These are phyloP conservation scores for Cyberlindnera amylophila DNA, from an alignment of 805 yeast genomes.

Conservation along the genomic window DNA sequence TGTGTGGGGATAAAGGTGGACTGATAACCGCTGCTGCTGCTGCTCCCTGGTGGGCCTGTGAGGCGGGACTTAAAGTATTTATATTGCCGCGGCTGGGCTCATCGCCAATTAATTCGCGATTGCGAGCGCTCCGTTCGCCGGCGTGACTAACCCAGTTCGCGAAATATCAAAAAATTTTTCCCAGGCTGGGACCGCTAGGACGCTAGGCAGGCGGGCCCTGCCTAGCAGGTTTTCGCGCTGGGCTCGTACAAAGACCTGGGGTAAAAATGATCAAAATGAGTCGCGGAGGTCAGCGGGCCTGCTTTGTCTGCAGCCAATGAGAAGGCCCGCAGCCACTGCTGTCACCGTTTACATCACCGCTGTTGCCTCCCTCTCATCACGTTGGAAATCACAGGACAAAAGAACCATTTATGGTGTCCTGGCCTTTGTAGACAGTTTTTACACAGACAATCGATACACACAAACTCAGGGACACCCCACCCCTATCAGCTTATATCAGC, in stretches of 20 bases:
- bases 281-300: constrained; percentile 2
- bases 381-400: too few species aligned
- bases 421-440: too few species aligned
- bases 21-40: background rate
- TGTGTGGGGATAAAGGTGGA: background rate
- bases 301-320: constrained; percentile 7
- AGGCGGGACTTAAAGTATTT: background rate
- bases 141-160: constrained; percentile 3
- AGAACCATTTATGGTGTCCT: too few species aligned
- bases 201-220: background rate
- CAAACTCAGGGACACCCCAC: too few species aligned
- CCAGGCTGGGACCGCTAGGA: constrained; percentile 1
- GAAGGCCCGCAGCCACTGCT: background rate
- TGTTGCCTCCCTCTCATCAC: background rate
- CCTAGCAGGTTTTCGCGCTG: too few species aligned
- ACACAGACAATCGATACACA: too few species aligned
- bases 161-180: background rate
- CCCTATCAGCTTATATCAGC: too few species aligned
- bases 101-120: background rate
- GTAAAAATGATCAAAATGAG: constrained; percentile 7
- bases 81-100: background rate
- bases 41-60: background rate
- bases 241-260: constrained; percentile 5
- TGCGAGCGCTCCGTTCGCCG: too few species aligned
- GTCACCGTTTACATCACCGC: constrained; percentile 6